These are phyloP conservation scores for Candida insectalens DNA, from an alignment of 805 yeast genomes.

Conservation along the genomic window DNA sequence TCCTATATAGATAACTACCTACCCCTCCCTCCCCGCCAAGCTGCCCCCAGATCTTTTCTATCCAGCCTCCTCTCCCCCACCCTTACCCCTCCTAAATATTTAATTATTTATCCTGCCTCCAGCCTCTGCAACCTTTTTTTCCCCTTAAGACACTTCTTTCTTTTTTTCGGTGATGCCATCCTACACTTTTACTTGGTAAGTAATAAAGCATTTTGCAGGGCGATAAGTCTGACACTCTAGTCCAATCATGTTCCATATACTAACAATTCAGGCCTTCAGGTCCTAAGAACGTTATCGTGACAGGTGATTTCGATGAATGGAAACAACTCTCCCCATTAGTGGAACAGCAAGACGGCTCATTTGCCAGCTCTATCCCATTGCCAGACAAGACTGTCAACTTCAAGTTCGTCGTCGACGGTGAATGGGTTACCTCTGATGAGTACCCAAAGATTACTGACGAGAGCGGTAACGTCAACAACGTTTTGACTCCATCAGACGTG, in stretches of 20 bases:
- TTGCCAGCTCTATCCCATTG: conserved; percentile 23
- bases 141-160: too few species aligned
- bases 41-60: too few species aligned
- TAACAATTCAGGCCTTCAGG: conserved; percentile 22
- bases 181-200: conserved; percentile 20
- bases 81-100: too few species aligned
- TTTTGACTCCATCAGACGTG: conserved; percentile 30
- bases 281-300: conserved; percentile 37
- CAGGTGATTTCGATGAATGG: conserved; percentile 57
- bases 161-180: too few species aligned
- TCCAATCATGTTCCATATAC: too few species aligned
- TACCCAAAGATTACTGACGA: conserved; percentile 37
- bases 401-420: conserved; percentile 52
- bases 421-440: conserved; percentile 34
- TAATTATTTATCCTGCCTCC: too few species aligned
- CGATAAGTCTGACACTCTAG: neutral
- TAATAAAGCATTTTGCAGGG: neutral
- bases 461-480: conserved; percentile 44
- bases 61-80: too few species aligned
- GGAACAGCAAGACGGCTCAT: conserved; percentile 29
- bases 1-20: too few species aligned
- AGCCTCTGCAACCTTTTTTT: too few species aligned
- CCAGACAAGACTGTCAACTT: conserved; percentile 24
- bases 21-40: too few species aligned
- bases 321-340: conserved; percentile 36